Evolutionary conservation across 2,329 filamentous ascomycete species (phyloP), one percentile per base, ranked within the genome.

Genomic region (Didymella pinodella): DNA sequence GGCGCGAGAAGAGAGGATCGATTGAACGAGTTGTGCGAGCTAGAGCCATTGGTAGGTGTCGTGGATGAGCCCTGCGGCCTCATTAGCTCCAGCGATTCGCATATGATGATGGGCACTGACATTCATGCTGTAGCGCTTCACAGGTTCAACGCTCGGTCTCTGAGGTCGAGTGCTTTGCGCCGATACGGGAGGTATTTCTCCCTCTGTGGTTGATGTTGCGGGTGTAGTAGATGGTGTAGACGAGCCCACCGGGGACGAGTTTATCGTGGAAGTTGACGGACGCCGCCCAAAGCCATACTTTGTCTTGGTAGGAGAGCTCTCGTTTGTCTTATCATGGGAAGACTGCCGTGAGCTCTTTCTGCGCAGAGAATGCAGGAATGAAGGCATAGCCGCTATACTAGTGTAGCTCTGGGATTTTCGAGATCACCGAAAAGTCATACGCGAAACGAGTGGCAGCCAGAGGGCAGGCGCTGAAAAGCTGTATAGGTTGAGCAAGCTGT

Each of bases 1-100:
- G 94, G 93, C 29, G 92, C 90, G 78, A 91, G 94, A 43, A 89
- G 87, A 53, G 93, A 97, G 18, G 88, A 85, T 7, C 89, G 62
- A 85, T 79, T 63, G 81, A 84, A 54, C 79, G 82, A 71, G 84
- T 63, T 64, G 49, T 59, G 40, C 18, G 46, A 46, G 7, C 76
- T 73, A 16, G 74, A 77, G 60, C 85, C 84, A 66, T 82, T 83
- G 28, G 81, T 75, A 25, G 82, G 78, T 38, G 65, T 65, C 26
- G 85, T 84, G 25, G 85, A 82, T 48, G 89, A 72, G 29, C 87
- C 87, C 75, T 78, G 58, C 12, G 45, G 14, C 12, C 44, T 43
- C 20, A 50, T 67, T 47, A 63, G 60, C 45, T 32, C 31, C 8
- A 28, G 3, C 26, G 28, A 8, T 7, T 6, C 8, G 14, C n/a